These are phyloP conservation scores for Candida ovalis DNA, from an alignment of 805 yeast genomes.

Conservation along the genomic window DNA sequence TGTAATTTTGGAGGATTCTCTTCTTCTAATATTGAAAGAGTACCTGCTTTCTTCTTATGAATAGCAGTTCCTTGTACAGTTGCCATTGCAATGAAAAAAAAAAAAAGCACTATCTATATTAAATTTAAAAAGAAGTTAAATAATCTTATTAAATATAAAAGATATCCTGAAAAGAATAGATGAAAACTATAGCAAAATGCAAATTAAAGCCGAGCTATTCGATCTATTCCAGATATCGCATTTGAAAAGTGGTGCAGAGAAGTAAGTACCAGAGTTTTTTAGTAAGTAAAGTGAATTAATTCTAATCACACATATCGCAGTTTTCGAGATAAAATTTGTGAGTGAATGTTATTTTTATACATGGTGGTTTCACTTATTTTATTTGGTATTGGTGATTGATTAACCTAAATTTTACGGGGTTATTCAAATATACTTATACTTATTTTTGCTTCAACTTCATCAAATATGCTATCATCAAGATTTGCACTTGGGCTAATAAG, in stretches of 20 bases:
- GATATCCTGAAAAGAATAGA: not conserved
- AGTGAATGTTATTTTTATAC: too few relatives aligned
- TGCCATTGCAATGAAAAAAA: conserved; percentile 2
- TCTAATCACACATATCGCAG: too few relatives aligned
- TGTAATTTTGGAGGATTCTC: conserved; percentile 48
- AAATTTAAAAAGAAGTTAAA: not conserved
- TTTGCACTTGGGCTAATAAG: not conserved
- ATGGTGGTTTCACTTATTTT: not conserved
- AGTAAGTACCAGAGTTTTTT: too few relatives aligned
- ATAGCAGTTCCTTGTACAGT: conserved; percentile 44
- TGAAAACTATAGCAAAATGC: too few relatives aligned
- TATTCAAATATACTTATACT: too few relatives aligned
- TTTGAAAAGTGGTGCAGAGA: too few relatives aligned
- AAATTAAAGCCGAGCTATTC: not conserved
- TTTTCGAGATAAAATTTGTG: too few relatives aligned
- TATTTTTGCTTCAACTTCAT: not conserved
- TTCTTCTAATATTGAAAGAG: conserved; percentile 53
- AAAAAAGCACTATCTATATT: not conserved
- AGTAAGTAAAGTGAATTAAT: too few relatives aligned
- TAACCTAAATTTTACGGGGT: too few relatives aligned
- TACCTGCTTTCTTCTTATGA: conserved; percentile 52
- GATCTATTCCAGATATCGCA: too few relatives aligned
- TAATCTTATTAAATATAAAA: too few relatives aligned
- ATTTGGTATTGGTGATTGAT: not conserved
- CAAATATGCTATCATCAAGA: conserved; percentile 3